Evolutionary conservation across 176 grass and related monocot species (phyloP).

Genomic region (Pontederia paniculata): DNA sequence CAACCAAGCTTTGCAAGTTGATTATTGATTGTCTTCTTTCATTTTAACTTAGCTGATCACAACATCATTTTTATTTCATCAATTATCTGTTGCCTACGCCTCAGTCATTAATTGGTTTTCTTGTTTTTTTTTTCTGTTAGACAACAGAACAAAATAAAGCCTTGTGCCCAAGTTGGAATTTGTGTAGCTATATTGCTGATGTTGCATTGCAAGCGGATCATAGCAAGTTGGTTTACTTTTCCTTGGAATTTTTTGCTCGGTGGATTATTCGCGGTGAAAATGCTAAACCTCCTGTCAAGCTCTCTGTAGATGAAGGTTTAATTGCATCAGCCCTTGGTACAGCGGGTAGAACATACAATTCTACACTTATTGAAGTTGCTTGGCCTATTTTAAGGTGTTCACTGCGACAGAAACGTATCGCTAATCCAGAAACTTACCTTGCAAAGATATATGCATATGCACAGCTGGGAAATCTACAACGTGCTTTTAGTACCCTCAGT

Average conservation of each 20-base stretch:
- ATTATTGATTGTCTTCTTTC: no score
- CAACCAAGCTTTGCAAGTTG: no score
- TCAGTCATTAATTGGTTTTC: neutral
- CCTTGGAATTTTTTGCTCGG: slow-evolving; percentile 58
- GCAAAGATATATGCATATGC: slow-evolving; percentile 81
- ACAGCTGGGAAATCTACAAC: slow-evolving; percentile 63
- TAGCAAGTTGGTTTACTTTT: slow-evolving; percentile 59
- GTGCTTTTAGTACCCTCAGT: slow-evolving; percentile 56
- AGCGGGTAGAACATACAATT: slow-evolving; percentile 52
- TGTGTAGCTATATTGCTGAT: slow-evolving; percentile 58
- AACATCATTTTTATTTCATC: no score
- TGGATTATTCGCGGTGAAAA: slow-evolving; percentile 64
- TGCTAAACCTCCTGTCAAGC: slow-evolving; percentile 28
- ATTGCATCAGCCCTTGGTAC: slow-evolving; percentile 57
- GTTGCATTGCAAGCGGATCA: slow-evolving; percentile 66
- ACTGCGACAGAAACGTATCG: slow-evolving; percentile 50
- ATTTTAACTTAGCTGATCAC: no score
- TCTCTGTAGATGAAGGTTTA: slow-evolving; percentile 74
- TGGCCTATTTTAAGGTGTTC: slow-evolving; percentile 57
- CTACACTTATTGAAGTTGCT: slow-evolving; percentile 51
- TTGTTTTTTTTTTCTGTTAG: slow-evolving; percentile 28
- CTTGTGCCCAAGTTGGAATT: slow-evolving; percentile 52
- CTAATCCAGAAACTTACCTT: slow-evolving; percentile 58
- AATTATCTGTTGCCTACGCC: neutral
- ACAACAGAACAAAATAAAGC: slow-evolving; percentile 68